phyloP scores from a whole-genome alignment of 306 rosid genomes.

The Medicago arabica region DNA sequence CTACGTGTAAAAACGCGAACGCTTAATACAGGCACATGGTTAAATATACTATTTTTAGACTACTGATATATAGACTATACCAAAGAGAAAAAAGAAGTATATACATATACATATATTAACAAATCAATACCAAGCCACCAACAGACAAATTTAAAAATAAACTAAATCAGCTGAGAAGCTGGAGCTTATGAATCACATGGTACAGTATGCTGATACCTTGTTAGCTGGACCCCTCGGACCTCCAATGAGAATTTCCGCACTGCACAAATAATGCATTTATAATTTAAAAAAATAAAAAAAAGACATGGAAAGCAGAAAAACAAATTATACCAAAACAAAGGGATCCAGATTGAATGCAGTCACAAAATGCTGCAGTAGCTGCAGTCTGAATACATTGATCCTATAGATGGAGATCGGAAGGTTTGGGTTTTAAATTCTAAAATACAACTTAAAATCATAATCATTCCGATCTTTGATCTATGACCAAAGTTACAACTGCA shows the following conservation, averaged over 20 bases:
- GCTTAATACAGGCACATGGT: not conserved
- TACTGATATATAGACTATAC: not conserved
- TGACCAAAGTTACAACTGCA: not conserved
- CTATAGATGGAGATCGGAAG: not conserved
- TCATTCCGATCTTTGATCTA: not conserved
- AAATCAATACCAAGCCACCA: conserved; percentile 9
- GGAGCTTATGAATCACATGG: conserved; percentile 1
- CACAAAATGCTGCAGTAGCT: not conserved
- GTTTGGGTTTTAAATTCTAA: conserved; percentile 3
- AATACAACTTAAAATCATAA: not conserved
- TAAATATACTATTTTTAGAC: not conserved
- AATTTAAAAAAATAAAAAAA: not conserved
- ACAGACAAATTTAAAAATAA: not conserved
- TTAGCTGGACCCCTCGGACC: conserved; percentile 91
- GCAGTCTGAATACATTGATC: not conserved
- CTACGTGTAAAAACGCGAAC: conserved; percentile 50
- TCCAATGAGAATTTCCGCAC: conserved; percentile 91
- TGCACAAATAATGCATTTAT: conserved; percentile 48
- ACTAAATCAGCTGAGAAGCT: conserved; percentile 5
- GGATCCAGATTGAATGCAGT: not conserved
- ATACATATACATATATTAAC: not conserved
- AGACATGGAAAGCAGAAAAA: not conserved
- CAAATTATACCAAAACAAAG: not conserved
- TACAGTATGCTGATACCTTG: conserved; percentile 57
- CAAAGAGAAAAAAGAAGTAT: not conserved